phyloP scores from a whole-genome alignment of 192 early-diverging fungal genomes.

The Coemansia sp. region DNA sequence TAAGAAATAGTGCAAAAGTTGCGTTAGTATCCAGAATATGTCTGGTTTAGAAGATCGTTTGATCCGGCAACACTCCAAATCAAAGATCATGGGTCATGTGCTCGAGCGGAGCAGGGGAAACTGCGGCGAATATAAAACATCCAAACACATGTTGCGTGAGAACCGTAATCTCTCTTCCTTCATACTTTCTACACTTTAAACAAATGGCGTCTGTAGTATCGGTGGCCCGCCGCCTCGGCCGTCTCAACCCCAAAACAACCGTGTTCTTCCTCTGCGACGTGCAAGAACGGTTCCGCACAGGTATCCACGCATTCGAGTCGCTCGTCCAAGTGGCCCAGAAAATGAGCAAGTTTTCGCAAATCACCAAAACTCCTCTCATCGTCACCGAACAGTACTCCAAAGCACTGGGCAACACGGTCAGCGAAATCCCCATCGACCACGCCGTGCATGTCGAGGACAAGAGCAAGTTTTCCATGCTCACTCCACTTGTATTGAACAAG shows the following conservation, averaged over 20 bases:
- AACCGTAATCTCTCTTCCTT: not conserved
- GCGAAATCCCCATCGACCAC: slow-evolving; percentile 70
- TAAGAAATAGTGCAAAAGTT: too few species aligned
- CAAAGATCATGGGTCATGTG: too few species aligned
- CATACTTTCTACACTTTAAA: not conserved
- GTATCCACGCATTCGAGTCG: slow-evolving; percentile 80
- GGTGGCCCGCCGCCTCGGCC: slow-evolving; percentile 55
- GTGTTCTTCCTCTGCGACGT: slow-evolving; percentile 95
- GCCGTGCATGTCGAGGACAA: slow-evolving; percentile 67
- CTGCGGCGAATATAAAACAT: slow-evolving; percentile 1
- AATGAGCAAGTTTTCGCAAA: slow-evolving; percentile 74
- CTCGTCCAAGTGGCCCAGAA: slow-evolving; percentile 83
- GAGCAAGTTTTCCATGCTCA: slow-evolving; percentile 88
- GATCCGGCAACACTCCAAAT: too few species aligned
- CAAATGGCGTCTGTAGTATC: slow-evolving; percentile 24
- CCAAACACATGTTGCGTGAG: not conserved
- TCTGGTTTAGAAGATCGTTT: too few species aligned
- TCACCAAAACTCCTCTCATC: slow-evolving; percentile 79
- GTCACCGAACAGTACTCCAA: slow-evolving; percentile 84
- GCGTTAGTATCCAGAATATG: too few species aligned
- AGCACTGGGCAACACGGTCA: slow-evolving; percentile 75
- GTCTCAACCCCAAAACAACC: slow-evolving; percentile 59
- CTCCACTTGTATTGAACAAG: slow-evolving; percentile 59
- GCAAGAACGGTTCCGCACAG: slow-evolving; percentile 75
- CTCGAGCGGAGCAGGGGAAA: not conserved